These are phyloP conservation scores for Melanopsichium pennsylvanicum DNA, from an alignment of 1,284 basidiomycete species.

Conservation along the genomic window DNA sequence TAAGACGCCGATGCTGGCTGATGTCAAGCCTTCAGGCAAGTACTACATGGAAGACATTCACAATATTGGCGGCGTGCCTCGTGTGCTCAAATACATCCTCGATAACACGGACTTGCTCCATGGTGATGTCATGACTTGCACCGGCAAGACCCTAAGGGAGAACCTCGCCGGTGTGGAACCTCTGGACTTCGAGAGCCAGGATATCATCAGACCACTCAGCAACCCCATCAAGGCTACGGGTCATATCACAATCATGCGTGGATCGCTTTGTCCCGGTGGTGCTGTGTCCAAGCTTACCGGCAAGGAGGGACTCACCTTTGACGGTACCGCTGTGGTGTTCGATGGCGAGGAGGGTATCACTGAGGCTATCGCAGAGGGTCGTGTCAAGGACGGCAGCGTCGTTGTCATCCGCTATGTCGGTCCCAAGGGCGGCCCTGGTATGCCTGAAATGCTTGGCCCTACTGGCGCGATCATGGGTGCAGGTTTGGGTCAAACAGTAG, in stretches of 20 bases:
- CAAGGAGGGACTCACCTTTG: constrained; percentile 88
- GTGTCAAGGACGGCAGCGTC: constrained; percentile 88
- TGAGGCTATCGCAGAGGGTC: constrained; percentile 79
- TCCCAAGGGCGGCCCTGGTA: constrained; percentile 89
- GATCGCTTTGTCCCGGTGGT: constrained; percentile 86
- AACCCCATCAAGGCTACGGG: constrained; percentile 88
- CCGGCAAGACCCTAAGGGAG: constrained; percentile 84
- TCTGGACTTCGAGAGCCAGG: constrained; percentile 71
- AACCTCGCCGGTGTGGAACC: constrained; percentile 83
- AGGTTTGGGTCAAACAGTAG: constrained; percentile 86
- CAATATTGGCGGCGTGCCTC: constrained; percentile 69
- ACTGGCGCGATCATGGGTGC: constrained; percentile 72
- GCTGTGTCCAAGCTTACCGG: constrained; percentile 96
- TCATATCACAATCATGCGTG: constrained; percentile 86
- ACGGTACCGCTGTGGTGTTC: constrained; percentile 75
- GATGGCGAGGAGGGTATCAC: constrained; percentile 83
- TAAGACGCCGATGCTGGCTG: constrained; percentile 83
- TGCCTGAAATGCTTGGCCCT: constrained; percentile 91
- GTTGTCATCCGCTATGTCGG: constrained; percentile 86
- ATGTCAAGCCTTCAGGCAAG: constrained; percentile 76
- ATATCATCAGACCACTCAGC: constrained; percentile 82
- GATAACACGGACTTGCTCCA: constrained; percentile 77
- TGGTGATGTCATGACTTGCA: constrained; percentile 85
- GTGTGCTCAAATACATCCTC: constrained; percentile 75
- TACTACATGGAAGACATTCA: constrained; percentile 85